These are phyloP conservation scores for Tinospora cordifolia DNA, from an alignment of 164 flowering plant genomes.

Conservation along the genomic window DNA sequence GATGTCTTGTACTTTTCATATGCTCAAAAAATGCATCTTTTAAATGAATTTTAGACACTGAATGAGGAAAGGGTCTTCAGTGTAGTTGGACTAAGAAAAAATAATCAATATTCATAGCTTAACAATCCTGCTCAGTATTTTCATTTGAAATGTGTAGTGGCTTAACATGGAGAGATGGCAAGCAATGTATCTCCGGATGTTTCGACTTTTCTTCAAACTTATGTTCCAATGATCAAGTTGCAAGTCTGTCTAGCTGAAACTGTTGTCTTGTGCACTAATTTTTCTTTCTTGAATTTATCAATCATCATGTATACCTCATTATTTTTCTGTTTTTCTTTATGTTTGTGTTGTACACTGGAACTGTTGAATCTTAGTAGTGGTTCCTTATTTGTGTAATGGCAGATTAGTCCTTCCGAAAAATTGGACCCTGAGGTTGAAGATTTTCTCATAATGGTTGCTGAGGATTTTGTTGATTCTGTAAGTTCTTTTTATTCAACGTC, in stretches of 20 bases:
- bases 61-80: not conserved
- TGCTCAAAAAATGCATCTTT: too few species aligned
- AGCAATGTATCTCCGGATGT: not conserved
- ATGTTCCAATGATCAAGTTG: not conserved
- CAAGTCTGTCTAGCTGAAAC: not conserved
- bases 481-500: slow-evolving; percentile 28
- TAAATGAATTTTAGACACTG: not conserved
- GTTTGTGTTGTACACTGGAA: not conserved
- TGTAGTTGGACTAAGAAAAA: not conserved
- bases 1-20: too few species aligned
- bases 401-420: slow-evolving; percentile 83
- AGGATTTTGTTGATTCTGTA: slow-evolving; percentile 89
- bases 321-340: not conserved
- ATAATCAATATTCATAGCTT: not conserved
- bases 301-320: not conserved
- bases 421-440: slow-evolving; percentile 92
- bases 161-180: not conserved
- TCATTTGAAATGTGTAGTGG: not conserved
- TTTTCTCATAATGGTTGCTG: slow-evolving; percentile 79
- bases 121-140: not conserved
- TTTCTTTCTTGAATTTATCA: not conserved
- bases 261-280: not conserved
- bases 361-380: not conserved
- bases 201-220: not conserved
- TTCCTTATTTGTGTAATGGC: slow-evolving; percentile 1